phyloP scores from a whole-genome alignment of 2,329 filamentous ascomycete species.

The Pseudocercospora vitis region DNA sequence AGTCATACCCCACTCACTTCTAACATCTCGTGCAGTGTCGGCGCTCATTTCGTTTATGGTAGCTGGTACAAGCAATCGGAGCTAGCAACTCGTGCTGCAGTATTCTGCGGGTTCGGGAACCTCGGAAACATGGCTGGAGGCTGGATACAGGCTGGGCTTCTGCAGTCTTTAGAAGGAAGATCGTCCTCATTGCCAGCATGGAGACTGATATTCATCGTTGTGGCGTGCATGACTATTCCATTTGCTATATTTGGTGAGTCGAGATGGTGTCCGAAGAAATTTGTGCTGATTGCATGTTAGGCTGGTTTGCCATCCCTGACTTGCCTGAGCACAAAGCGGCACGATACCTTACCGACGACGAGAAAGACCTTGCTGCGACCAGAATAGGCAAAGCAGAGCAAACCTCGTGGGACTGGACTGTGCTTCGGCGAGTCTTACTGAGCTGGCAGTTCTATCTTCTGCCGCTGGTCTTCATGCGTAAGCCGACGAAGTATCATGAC shows the following conservation, averaged over 20 bases:
- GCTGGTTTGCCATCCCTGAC: conserved; percentile 48
- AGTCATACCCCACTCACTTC: no score
- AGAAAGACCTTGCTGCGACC: conserved; percentile 41
- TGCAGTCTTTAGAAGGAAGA: conserved; percentile 41
- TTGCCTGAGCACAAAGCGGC: conserved; percentile 45
- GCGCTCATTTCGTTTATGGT: conserved; percentile 48
- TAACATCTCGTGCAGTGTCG: conserved; percentile 28
- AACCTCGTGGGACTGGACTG: conserved; percentile 29
- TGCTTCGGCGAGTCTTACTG: conserved; percentile 39
- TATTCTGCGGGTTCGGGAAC: conserved; percentile 48
- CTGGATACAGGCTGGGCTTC: conserved; percentile 48
- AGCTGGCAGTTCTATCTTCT: conserved; percentile 52
- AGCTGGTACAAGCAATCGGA: conserved; percentile 49
- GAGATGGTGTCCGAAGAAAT: neutral
- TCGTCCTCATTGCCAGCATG: conserved; percentile 42
- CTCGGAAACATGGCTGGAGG: conserved; percentile 48
- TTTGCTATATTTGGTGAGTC: conserved; percentile 42
- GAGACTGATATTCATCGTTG: conserved; percentile 49
- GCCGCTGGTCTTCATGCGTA: conserved; percentile 47
- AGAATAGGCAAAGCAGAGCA: conserved; percentile 39
- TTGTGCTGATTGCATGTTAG: neutral
- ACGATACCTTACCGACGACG: conserved; percentile 42
- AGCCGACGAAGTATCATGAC: neutral
- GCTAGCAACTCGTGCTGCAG: conserved; percentile 43
- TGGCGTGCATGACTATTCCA: conserved; percentile 46